A percentile compares a stretch with the other conserved stretches of the same genome.
These are phyloP conservation scores for Salvia hispanica DNA, from an alignment of 257 asterid species.

Conservation along the genomic window DNA sequence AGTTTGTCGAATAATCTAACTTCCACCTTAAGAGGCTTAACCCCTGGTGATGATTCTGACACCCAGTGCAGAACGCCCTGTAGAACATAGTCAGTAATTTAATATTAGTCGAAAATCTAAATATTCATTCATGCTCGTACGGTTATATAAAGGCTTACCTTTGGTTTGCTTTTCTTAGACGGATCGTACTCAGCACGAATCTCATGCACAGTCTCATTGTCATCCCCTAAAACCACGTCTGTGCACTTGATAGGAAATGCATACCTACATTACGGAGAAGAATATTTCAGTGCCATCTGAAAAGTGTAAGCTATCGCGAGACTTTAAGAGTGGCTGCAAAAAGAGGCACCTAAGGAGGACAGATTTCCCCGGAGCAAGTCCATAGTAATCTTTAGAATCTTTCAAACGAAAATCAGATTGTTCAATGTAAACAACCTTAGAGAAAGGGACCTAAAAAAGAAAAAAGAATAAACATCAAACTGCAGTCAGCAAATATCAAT, in stretches of 20 bases:
- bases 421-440: constrained; percentile 82
- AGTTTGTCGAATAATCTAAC: constrained; percentile 79
- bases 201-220: constrained; percentile 67
- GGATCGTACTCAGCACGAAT: constrained; percentile 82
- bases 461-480: constrained; percentile 24
- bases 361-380: constrained; percentile 97
- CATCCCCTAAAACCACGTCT: constrained; percentile 64
- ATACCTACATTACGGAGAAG: constrained; percentile 51
- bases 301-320: not conserved
- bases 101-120: not conserved
- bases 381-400: constrained; percentile 94
- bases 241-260: constrained; percentile 92
- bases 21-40: constrained; percentile 76
- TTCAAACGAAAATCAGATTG: constrained; percentile 75
- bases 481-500: constrained; percentile 15
- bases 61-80: constrained; percentile 99
- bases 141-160: constrained; percentile 48
- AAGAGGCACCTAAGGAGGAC: constrained; percentile 74
- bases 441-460: constrained; percentile 71
- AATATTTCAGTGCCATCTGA: constrained; percentile 17
- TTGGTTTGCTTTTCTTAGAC: constrained; percentile 76
- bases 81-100: constrained; percentile 22
- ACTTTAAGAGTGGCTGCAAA: constrained; percentile 9
- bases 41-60: constrained; percentile 72
- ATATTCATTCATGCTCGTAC: not conserved